A percentile compares a stretch with the other conserved stretches of the same genome.
These are phyloP conservation scores for Aspergillus diversus DNA, from an alignment of 495 filamentous ascomycete species.

Conservation along the genomic window DNA sequence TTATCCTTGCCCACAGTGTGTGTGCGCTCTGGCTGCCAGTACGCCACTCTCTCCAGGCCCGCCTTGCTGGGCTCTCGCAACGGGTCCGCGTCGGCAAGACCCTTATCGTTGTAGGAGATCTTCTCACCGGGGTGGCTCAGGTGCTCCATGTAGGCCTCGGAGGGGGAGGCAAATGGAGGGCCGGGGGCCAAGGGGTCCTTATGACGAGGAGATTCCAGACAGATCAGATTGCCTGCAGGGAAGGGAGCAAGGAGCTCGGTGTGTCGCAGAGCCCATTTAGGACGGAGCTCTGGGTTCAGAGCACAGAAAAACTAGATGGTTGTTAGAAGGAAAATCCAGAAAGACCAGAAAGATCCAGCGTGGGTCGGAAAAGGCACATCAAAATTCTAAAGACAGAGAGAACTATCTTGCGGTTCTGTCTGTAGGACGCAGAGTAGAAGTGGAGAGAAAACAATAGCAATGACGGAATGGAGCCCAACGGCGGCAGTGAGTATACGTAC, in stretches of 20 bases:
- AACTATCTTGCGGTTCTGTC: constrained; percentile 18
- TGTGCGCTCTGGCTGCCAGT: constrained; percentile 69
- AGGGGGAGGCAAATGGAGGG: constrained; percentile 69
- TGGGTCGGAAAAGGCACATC: constrained; percentile 19
- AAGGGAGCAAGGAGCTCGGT: constrained; percentile 62
- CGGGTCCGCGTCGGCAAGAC: constrained; percentile 49
- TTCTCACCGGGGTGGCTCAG: constrained; percentile 66
- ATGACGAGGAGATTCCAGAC: constrained; percentile 78
- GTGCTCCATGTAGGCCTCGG: constrained; percentile 67
- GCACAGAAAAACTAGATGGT: constrained; percentile 74
- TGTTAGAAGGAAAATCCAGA: constrained; percentile 17
- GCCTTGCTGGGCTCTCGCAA: constrained; percentile 41
- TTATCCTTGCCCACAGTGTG: constrained; percentile 60
- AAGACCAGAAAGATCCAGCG: background rate
- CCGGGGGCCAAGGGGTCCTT: constrained; percentile 65
- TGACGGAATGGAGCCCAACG: too few relatives aligned
- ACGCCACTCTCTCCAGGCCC: constrained; percentile 61
- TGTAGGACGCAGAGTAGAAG: constrained; percentile 8
- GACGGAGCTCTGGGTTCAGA: constrained; percentile 64
- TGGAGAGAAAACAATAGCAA: constrained; percentile 14
- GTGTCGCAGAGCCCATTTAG: constrained; percentile 71
- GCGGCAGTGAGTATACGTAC: constrained; percentile 47
- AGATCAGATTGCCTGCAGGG: constrained; percentile 65
- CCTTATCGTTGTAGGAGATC: constrained; percentile 63
- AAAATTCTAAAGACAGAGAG: constrained; percentile 18